phyloP scores from a whole-genome alignment of 441 rosid genomes.

The Populus tomentosa region DNA sequence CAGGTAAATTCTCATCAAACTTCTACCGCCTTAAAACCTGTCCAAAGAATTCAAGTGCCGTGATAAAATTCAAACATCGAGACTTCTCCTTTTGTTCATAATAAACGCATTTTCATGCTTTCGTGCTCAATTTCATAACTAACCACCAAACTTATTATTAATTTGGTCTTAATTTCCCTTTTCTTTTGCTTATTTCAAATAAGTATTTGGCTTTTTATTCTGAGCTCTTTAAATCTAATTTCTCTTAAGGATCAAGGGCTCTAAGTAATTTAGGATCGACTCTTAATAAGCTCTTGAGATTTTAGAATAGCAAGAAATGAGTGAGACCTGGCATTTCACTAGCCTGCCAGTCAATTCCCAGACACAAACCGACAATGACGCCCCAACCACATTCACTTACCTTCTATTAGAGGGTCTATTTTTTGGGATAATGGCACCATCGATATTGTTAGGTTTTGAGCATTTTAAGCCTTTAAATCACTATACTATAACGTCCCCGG shows the following conservation, averaged over 20 bases:
- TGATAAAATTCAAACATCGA: background rate
- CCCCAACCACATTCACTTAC: background rate
- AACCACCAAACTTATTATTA: slow-evolving; percentile 15
- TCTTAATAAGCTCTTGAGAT: too few relatives aligned
- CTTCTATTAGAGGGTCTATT: background rate
- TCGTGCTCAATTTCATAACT: slow-evolving; percentile 10
- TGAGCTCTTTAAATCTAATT: background rate
- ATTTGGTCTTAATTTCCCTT: background rate
- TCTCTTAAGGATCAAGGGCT: background rate
- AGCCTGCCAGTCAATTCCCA: background rate
- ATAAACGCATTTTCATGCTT: background rate
- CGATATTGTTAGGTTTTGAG: background rate
- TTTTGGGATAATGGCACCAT: background rate
- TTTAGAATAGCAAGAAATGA: background rate
- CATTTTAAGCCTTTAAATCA: background rate
- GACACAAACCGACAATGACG: background rate
- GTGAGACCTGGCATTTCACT: background rate
- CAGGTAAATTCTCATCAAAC: slow-evolving; percentile 44
- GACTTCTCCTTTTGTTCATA: background rate
- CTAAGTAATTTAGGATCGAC: background rate
- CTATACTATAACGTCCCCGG: too few relatives aligned
- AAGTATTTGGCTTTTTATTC: background rate
- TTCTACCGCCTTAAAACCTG: background rate
- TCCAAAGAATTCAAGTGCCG: background rate
- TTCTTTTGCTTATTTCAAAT: too few relatives aligned